Percentiles rank a stretch among this genome's conserved stretches.
Evolutionary conservation across 2,329 filamentous ascomycete species (phyloP).

Genomic region (Teratosphaeriaceae sp.): DNA sequence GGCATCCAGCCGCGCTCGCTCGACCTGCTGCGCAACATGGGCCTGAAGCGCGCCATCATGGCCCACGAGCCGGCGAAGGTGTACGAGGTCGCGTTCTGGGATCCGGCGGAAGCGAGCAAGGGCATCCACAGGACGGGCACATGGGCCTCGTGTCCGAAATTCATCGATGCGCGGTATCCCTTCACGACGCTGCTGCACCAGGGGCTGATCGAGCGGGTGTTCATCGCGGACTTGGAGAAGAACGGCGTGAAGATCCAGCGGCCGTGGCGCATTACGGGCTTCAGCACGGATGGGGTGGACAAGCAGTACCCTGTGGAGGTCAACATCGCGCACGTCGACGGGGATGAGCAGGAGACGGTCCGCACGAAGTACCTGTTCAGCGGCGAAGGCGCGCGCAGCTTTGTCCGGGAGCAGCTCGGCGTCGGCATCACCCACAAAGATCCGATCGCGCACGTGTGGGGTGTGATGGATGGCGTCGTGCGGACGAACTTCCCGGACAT

Average conservation of each 20-base stretch:
- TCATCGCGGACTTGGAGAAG: constrained; percentile 56
- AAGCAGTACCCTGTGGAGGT: constrained; percentile 76
- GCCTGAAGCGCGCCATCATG: constrained; percentile 82
- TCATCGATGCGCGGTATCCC: constrained; percentile 60
- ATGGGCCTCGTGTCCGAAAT: constrained; percentile 84
- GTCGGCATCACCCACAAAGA: constrained; percentile 61
- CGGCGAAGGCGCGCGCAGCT: constrained; percentile 56
- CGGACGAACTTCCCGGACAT: constrained; percentile 58
- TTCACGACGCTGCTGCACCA: constrained; percentile 59
- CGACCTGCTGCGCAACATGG: constrained; percentile 83
- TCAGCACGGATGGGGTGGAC: constrained; percentile 53
- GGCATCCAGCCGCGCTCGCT: constrained; percentile 86
- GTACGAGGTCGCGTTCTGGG: constrained; percentile 64
- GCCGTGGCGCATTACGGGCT: constrained; percentile 56
- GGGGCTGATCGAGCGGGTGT: constrained; percentile 56
- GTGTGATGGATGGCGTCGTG: constrained; percentile 60
- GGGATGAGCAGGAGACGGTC: constrained; percentile 59
- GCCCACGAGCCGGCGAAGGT: constrained; percentile 79
- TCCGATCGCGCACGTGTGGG: constrained; percentile 58
- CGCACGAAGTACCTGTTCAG: constrained; percentile 57
- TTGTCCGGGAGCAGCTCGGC: constrained; percentile 55
- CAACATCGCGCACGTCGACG: constrained; percentile 68
- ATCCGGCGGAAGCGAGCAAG: constrained; percentile 44
- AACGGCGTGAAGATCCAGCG: constrained; percentile 50
- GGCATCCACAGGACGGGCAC: constrained; percentile 56